Base-by-base conservation (phyloP, 2,329 filamentous ascomycete species). In the Colletotrichum lini region DNA sequence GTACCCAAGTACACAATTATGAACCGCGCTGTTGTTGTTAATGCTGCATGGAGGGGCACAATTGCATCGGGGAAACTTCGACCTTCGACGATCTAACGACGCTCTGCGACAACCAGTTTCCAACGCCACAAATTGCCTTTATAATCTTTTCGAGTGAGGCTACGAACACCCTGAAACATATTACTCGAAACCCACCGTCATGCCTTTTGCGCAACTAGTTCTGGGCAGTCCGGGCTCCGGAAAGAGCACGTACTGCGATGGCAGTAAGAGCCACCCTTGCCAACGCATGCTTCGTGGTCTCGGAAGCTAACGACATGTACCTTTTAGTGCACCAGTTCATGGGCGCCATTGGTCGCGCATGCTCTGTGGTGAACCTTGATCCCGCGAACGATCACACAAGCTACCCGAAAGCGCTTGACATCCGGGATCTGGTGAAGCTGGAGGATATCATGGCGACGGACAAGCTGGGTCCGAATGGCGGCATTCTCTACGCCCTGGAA, bases 181-280 rank as follows among this genome's bases (percentile, higher is more conserved):
- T 18, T 8, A 5, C 30, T 21, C 7, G n/a, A 8, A 42, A 21
- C n/a, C 9, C 10, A 21, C 38, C 15, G 30, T 9, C 38, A 91
- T 91, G 89, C 88, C 89, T 60, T 91, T 91, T 77, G 89, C 87
- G 70, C 93, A 97, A 84, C 91, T 98, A 53, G 91, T 98, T 47
- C 91, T 98, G 77, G 96, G 96, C n/a, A 96, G 95, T 75, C 96
- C 96, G 8, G 96, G 96, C 77, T 91, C 95, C 40, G 96, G 96
- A 72, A 99, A 99, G 85, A 98, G 95, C 74, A 99, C 96, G 9
- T 98, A 98, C 81, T 98, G 96, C 86, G 94, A 98, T 90, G 96
- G 96, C 79, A 98, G 90, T 92, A 82, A 81, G 90, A 12, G 23
- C 12, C 8, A 30, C n/a, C n/a, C 49, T 44, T 50, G 42, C 60